Evolutionary conservation across 768 basidiomycete species (phyloP).

Genomic region (Hypsizygus marmoreus): DNA sequence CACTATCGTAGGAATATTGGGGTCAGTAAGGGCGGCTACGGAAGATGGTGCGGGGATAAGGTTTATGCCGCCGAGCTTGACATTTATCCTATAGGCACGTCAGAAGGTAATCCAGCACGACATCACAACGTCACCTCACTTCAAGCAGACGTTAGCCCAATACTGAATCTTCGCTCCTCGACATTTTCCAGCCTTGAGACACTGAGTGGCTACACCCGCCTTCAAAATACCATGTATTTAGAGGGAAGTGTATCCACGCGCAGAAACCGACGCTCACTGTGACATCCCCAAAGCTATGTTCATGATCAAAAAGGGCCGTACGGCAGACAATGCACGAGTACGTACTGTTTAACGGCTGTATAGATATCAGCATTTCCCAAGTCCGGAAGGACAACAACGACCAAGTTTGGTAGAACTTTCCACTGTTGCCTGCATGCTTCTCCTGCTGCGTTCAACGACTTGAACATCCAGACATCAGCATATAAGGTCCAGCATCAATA

Average conservation of each 20-base stretch:
- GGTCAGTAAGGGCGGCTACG: slow-evolving; percentile 59
- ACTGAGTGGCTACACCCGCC: slow-evolving; percentile 82
- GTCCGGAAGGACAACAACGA: slow-evolving; percentile 75
- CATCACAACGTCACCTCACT: slow-evolving; percentile 46
- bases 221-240: slow-evolving; percentile 23
- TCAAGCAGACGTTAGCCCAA: slow-evolving; percentile 79
- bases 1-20: slow-evolving; percentile 71
- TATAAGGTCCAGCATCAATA: no score
- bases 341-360: slow-evolving; percentile 77
- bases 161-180: slow-evolving; percentile 70
- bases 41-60: slow-evolving; percentile 65
- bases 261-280: slow-evolving; percentile 20
- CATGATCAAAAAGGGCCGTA: slow-evolving; percentile 13
- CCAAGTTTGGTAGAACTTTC: slow-evolving; percentile 59
- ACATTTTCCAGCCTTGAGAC: slow-evolving; percentile 68
- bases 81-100: slow-evolving; percentile 59
- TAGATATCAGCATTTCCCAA: slow-evolving; percentile 69
- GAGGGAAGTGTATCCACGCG: background rate
- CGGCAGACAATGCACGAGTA: slow-evolving; percentile 14
- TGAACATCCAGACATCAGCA: no score
- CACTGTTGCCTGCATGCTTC: slow-evolving; percentile 21
- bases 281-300: slow-evolving; percentile 55
- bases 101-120: background rate
- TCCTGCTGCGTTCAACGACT: slow-evolving; percentile 30
- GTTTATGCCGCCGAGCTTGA: slow-evolving; percentile 84